These are phyloP conservation scores for Paramyrothecium roridum DNA, from an alignment of 2,329 filamentous ascomycete species.

Conservation along the genomic window DNA sequence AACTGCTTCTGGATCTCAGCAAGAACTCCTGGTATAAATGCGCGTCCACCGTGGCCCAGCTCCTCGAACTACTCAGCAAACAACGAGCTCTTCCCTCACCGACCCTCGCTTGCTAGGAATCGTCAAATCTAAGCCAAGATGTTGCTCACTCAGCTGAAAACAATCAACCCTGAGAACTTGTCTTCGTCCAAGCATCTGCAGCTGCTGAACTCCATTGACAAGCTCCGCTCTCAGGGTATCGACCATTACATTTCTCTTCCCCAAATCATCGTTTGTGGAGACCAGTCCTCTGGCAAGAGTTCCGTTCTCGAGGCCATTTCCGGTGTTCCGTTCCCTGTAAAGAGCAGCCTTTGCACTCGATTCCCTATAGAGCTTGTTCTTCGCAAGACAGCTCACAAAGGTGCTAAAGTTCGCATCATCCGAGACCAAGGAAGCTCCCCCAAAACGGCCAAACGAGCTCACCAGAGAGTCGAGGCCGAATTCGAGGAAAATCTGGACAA, in stretches of 20 bases:
- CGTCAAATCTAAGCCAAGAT: background rate
- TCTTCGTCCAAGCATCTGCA: conserved; percentile 2
- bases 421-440: conserved; percentile 18
- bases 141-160: background rate
- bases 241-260: conserved; percentile 35
- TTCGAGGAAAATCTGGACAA: conserved; percentile 19
- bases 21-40: too few species aligned
- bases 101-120: background rate
- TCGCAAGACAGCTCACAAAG: conserved; percentile 26
- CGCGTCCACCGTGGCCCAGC: too few species aligned
- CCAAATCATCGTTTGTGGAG: conserved; percentile 53
- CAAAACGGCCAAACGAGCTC: conserved; percentile 12
- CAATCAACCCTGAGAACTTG: background rate
- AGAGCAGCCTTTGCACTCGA: conserved; percentile 57
- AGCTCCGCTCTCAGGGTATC: conserved; percentile 30
- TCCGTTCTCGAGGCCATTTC: conserved; percentile 64
- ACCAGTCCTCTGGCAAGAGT: conserved; percentile 62
- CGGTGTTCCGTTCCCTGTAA: conserved; percentile 55
- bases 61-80: too few species aligned
- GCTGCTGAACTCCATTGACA: conserved; percentile 32
- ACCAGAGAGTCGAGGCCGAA: conserved; percentile 13
- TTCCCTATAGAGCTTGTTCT: conserved; percentile 62
- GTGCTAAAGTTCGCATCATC: conserved; percentile 29
- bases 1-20: background rate
- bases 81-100: background rate